Evolutionary conservation across 306 rosid species (phyloP).

Genomic region (Ormosia semicastrata): DNA sequence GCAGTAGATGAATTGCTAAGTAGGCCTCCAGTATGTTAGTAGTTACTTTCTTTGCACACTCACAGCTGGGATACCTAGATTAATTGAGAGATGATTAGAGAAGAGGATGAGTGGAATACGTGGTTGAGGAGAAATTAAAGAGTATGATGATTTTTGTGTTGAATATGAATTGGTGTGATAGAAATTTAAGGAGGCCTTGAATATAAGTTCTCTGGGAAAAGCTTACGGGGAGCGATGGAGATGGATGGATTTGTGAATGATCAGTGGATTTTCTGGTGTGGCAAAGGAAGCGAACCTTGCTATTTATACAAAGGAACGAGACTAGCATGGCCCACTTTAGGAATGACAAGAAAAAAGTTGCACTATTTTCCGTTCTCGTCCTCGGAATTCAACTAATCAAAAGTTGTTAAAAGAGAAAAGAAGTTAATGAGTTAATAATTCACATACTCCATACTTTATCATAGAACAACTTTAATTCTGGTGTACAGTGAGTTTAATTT

Average conservation of each 20-base stretch:
- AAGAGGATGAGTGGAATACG: neutral
- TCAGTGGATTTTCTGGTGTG: neutral
- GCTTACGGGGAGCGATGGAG: neutral
- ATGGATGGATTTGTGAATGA: neutral
- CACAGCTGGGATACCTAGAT: neutral
- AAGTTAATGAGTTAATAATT: neutral
- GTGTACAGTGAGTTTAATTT: too few species aligned
- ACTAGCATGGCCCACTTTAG: neutral
- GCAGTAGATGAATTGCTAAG: neutral
- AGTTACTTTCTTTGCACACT: neutral
- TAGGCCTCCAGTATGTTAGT: neutral
- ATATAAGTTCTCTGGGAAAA: neutral
- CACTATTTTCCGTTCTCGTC: neutral
- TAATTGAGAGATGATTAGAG: neutral
- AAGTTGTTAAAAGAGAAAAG: neutral
- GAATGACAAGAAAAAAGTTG: neutral
- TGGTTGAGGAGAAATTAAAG: neutral
- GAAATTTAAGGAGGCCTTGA: neutral
- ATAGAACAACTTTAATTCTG: too few species aligned
- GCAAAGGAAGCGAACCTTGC: neutral
- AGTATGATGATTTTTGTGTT: neutral
- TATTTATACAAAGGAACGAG: constrained; percentile 16
- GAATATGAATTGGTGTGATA: neutral
- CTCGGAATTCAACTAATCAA: neutral
- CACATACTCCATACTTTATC: neutral